Conservation (phyloP, 768 basidiomycete species). For the Tricholoma saponaceum region DNA sequence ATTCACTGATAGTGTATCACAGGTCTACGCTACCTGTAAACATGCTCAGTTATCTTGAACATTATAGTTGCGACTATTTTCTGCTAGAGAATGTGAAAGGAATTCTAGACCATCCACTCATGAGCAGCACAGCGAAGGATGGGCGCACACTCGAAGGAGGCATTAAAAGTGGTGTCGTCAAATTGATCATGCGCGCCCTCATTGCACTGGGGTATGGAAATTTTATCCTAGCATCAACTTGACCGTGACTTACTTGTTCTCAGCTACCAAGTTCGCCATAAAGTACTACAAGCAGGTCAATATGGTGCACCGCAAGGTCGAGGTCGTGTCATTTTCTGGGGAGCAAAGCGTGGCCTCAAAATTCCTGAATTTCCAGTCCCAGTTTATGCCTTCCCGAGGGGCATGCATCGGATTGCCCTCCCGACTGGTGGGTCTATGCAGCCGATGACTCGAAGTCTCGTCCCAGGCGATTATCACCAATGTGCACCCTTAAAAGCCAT, state of each 20-base stretch:
- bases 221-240: background rate
- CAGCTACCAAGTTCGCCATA: slow-evolving; percentile 66
- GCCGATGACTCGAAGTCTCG: slow-evolving; percentile 41
- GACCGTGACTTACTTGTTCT: background rate
- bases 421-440: slow-evolving; percentile 39
- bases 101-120: slow-evolving; percentile 47
- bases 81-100: slow-evolving; percentile 74
- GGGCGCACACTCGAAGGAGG: slow-evolving; percentile 28
- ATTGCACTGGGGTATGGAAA: slow-evolving; percentile 57
- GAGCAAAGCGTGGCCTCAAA: slow-evolving; percentile 50
- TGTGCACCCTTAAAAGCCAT: slow-evolving; percentile 59
- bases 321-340: slow-evolving; percentile 64
- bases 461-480: slow-evolving; percentile 35
- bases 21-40: slow-evolving; percentile 64
- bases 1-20: slow-evolving; percentile 2
- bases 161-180: slow-evolving; percentile 57
- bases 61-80: slow-evolving; percentile 58
- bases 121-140: slow-evolving; percentile 26
- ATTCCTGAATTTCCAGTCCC: slow-evolving; percentile 66
- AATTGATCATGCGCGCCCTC: slow-evolving; percentile 58
- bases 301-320: slow-evolving; percentile 74
- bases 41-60: slow-evolving; percentile 68
- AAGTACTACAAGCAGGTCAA: slow-evolving; percentile 63
- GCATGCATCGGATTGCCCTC: slow-evolving; percentile 31
- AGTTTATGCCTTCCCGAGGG: slow-evolving; percentile 44